phyloP scores from a whole-genome alignment of 495 filamentous ascomycete species.

The Thermothielavioides terrestris region DNA sequence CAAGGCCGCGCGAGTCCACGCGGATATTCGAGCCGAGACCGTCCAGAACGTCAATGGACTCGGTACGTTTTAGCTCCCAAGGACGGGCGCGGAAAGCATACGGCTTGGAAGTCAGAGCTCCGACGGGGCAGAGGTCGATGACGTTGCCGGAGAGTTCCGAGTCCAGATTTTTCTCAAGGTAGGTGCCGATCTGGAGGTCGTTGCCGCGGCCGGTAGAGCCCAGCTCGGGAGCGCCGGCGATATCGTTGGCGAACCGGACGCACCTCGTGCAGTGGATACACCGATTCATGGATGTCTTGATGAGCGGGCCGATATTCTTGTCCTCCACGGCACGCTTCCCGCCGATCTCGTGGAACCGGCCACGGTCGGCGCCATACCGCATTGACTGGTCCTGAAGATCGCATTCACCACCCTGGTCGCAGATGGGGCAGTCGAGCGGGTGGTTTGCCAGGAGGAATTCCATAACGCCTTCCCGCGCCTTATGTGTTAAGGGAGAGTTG shows the following conservation, averaged over 20 bases:
- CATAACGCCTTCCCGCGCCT: conserved; percentile 97
- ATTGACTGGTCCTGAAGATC: conserved; percentile 99
- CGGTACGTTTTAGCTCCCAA: conserved; percentile 89
- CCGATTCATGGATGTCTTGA: conserved; percentile 99
- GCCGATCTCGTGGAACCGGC: conserved; percentile 87
- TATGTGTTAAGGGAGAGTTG: conserved; percentile 88
- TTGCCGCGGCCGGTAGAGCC: conserved; percentile 92
- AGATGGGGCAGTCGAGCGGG: conserved; percentile 94
- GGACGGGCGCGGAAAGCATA: conserved; percentile 95
- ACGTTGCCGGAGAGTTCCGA: conserved; percentile 94
- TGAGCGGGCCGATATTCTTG: conserved; percentile 96
- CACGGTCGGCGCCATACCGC: conserved; percentile 93
- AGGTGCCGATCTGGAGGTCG: conserved; percentile 95
- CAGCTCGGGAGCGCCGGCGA: conserved; percentile 90
- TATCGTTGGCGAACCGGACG: conserved; percentile 93
- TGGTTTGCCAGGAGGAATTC: conserved; percentile 97
- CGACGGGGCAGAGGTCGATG: conserved; percentile 96
- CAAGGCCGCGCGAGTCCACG: conserved; percentile 84
- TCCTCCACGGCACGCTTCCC: conserved; percentile 98
- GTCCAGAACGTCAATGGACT: conserved; percentile 91
- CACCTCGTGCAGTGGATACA: conserved; percentile 99
- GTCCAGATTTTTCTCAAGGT: conserved; percentile 83
- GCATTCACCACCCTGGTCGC: conserved; percentile 97
- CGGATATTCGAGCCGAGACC: conserved; percentile 90
- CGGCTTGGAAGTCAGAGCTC: conserved; percentile 91